Conservation (phyloP, 2,329 filamentous ascomycete species). For the Colletotrichum tanaceti region DNA sequence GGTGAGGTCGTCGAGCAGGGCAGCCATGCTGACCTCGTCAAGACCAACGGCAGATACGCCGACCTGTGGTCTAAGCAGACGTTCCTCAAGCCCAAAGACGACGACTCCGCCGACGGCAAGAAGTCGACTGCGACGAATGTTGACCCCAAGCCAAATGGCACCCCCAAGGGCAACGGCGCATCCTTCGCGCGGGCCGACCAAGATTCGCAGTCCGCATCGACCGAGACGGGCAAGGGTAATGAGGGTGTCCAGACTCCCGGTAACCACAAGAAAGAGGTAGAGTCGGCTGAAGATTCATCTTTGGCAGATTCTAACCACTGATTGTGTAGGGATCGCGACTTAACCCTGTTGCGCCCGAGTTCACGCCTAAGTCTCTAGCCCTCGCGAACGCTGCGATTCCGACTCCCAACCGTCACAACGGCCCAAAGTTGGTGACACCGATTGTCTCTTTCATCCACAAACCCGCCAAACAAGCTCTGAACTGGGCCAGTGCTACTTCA, state of each 20-base stretch:
- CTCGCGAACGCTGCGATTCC: slow-evolving; percentile 24
- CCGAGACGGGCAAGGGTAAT: slow-evolving; percentile 41
- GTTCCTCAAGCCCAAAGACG: slow-evolving; percentile 62
- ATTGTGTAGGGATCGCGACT: slow-evolving; percentile 61
- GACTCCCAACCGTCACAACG: slow-evolving; percentile 34
- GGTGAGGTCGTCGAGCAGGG: slow-evolving; percentile 74
- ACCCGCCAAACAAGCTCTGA: not conserved
- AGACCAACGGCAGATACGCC: slow-evolving; percentile 69
- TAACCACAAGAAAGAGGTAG: slow-evolving; percentile 62
- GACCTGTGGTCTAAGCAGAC: slow-evolving; percentile 74
- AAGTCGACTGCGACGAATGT: slow-evolving; percentile 50
- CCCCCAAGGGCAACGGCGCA: slow-evolving; percentile 51
- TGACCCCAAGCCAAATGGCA: slow-evolving; percentile 51
- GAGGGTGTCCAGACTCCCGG: slow-evolving; percentile 49
- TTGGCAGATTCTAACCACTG: slow-evolving; percentile 55
- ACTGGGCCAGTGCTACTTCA: slow-evolving; percentile 33
- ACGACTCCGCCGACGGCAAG: slow-evolving; percentile 5
- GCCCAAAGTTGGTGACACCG: slow-evolving; percentile 32
- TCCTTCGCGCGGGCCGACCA: slow-evolving; percentile 36
- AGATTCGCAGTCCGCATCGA: slow-evolving; percentile 43
- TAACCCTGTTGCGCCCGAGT: slow-evolving; percentile 67
- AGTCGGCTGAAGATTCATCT: slow-evolving; percentile 46
- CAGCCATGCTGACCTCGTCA: slow-evolving; percentile 68
- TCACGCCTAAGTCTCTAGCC: slow-evolving; percentile 59
- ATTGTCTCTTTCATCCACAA: not conserved